These are phyloP conservation scores for Euphrasia arctica DNA, from an alignment of 305 asterid species.

Conservation along the genomic window DNA sequence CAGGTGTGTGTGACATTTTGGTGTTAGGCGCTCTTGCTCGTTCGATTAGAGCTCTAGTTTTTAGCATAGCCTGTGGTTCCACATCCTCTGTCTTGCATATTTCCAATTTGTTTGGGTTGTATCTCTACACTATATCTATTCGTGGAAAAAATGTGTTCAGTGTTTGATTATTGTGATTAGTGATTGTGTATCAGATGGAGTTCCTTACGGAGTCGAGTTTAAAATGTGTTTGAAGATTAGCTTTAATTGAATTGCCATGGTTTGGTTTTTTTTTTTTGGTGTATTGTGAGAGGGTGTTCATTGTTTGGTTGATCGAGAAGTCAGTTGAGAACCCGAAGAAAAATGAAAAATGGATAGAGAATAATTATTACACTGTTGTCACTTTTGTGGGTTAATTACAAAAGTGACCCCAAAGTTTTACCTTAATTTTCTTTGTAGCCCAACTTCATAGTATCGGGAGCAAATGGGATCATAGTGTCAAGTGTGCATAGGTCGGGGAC, in stretches of 20 bases:
- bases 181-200: background rate
- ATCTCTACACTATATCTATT: background rate
- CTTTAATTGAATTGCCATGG: background rate
- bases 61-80: slow-evolving; percentile 1
- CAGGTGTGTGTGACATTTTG: slow-evolving; percentile 1
- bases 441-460: too few species aligned
- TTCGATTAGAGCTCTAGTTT: slow-evolving; percentile 2
- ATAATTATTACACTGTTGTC: too few species aligned
- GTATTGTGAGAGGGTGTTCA: too few species aligned
- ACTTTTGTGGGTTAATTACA: too few species aligned
- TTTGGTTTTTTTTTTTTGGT: too few species aligned
- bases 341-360: background rate
- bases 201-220: background rate
- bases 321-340: background rate
- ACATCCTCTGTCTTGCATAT: background rate
- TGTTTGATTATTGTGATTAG: background rate
- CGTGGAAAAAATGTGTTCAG: background rate
- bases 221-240: background rate
- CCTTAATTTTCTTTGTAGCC: too few species aligned
- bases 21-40: background rate
- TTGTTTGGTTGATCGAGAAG: too few species aligned
- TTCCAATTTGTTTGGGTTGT: background rate
- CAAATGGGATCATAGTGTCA: too few species aligned
- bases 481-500: too few species aligned
- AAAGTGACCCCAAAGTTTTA: too few species aligned